Evolutionary conservation across 495 filamentous ascomycete genomes (phyloP).

Genomic region (Penicillium desertorum): DNA sequence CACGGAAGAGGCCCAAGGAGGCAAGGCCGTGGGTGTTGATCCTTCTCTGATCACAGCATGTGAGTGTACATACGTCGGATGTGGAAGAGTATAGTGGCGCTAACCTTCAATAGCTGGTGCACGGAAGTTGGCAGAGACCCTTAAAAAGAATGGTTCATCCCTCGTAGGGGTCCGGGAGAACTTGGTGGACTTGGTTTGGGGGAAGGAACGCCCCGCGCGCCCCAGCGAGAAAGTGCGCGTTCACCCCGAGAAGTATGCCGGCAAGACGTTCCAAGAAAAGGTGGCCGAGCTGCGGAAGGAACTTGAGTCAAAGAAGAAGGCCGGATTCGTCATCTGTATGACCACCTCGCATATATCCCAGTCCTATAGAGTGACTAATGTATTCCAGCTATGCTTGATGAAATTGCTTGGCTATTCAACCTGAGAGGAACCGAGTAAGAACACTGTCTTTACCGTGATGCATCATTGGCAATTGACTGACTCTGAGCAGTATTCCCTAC

Average conservation of each 20-base stretch:
- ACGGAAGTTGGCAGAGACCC: constrained; percentile 80
- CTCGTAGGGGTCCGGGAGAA: constrained; percentile 74
- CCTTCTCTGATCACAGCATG: constrained; percentile 81
- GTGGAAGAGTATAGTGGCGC: constrained; percentile 1
- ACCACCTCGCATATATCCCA: not conserved
- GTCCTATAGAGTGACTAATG: constrained; percentile 19
- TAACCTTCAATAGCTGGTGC: constrained; percentile 58
- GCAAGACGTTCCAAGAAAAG: constrained; percentile 82
- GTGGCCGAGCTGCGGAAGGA: constrained; percentile 85
- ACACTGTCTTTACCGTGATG: not conserved
- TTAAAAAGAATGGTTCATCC: constrained; percentile 78
- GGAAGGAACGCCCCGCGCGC: constrained; percentile 63
- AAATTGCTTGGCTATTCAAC: constrained; percentile 98
- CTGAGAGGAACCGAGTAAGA: constrained; percentile 85
- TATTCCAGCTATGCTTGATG: constrained; percentile 76
- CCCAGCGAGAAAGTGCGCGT: constrained; percentile 75
- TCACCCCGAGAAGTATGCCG: constrained; percentile 69
- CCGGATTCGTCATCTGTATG: constrained; percentile 82
- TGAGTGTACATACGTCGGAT: constrained; percentile 28
- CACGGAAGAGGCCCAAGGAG: constrained; percentile 76
- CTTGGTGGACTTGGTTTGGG: constrained; percentile 88
- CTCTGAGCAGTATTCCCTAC: constrained; percentile 73
- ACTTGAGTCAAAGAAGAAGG: constrained; percentile 84
- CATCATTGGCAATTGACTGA: constrained; percentile 11
- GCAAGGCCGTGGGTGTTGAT: constrained; percentile 89